phyloP scores from a whole-genome alignment of 805 yeast genomes.

The Candida silvicultrix region DNA sequence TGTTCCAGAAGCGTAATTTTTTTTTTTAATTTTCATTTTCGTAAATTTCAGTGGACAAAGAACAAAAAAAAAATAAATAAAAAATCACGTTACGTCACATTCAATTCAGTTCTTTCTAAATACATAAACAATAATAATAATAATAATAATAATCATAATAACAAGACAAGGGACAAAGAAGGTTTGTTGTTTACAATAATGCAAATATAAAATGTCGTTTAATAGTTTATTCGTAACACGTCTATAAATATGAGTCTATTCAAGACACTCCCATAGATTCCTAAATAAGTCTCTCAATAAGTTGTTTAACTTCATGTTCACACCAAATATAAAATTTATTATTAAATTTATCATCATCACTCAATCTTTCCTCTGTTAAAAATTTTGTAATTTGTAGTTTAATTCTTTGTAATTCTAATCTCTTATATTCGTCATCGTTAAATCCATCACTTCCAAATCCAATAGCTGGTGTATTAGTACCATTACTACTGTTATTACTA shows the following conservation, averaged over 20 bases:
- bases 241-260: neutral
- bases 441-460: neutral
- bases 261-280: neutral
- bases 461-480: neutral
- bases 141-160: no score
- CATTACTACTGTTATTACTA: neutral
- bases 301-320: conserved; percentile 22
- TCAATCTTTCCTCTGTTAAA: conserved; percentile 21
- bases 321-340: conserved; percentile 21
- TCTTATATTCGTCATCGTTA: conserved; percentile 20
- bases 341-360: conserved; percentile 24
- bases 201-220: neutral
- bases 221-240: neutral
- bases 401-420: conserved; percentile 22
- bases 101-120: no score
- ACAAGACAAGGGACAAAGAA: no score
- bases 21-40: no score
- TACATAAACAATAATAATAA: no score
- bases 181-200: no score
- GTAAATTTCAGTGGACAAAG: no score
- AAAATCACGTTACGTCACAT: no score
- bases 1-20: no score
- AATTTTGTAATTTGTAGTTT: conserved; percentile 22
- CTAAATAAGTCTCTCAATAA: conserved; percentile 21
- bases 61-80: no score